Percentiles rank a stretch among this genome's conserved stretches.
phyloP scores from a whole-genome alignment of 352 stramenopile species.

The Phytophthora crassamura region DNA sequence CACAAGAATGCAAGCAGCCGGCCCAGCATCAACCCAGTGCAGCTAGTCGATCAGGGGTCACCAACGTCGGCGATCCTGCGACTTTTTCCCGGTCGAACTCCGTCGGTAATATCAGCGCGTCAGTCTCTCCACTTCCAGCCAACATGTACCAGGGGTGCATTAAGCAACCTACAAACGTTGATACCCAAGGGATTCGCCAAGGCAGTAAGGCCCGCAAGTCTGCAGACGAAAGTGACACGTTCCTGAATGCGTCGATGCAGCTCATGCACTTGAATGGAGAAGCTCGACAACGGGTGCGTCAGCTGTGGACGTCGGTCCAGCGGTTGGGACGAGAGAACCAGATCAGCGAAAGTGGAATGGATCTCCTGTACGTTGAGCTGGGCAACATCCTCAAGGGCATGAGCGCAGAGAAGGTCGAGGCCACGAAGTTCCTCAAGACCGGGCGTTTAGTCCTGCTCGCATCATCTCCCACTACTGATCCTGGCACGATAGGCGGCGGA shows the following conservation, averaged over 20 bases:
- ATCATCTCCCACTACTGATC: constrained; percentile 28
- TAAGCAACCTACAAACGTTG: too few relatives aligned
- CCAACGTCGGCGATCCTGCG: constrained; percentile 11
- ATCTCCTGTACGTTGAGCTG: constrained; percentile 66
- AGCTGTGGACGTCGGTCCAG: constrained; percentile 72
- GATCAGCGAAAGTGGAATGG: constrained; percentile 53
- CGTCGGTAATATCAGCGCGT: constrained; percentile 30
- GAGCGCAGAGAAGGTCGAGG: constrained; percentile 69
- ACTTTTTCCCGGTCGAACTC: constrained; percentile 45
- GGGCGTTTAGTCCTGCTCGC: constrained; percentile 63
- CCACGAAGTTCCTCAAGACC: constrained; percentile 46
- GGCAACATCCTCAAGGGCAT: constrained; percentile 67
- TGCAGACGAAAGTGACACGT: constrained; percentile 39
- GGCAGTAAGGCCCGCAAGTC: not conserved
- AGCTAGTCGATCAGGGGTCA: not conserved
- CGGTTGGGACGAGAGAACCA: constrained; percentile 54
- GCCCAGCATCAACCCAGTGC: constrained; percentile 2
- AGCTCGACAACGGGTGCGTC: constrained; percentile 55
- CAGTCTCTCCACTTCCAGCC: constrained; percentile 23
- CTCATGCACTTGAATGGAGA: constrained; percentile 71
- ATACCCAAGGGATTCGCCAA: too few relatives aligned
- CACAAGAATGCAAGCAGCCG: not conserved
- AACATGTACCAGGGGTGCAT: constrained; percentile 8
- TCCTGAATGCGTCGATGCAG: constrained; percentile 71
- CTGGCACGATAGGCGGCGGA: constrained; percentile 10